Base-by-base conservation (phyloP, 257 asterid genomes). In the Penstemon davidsonii region DNA sequence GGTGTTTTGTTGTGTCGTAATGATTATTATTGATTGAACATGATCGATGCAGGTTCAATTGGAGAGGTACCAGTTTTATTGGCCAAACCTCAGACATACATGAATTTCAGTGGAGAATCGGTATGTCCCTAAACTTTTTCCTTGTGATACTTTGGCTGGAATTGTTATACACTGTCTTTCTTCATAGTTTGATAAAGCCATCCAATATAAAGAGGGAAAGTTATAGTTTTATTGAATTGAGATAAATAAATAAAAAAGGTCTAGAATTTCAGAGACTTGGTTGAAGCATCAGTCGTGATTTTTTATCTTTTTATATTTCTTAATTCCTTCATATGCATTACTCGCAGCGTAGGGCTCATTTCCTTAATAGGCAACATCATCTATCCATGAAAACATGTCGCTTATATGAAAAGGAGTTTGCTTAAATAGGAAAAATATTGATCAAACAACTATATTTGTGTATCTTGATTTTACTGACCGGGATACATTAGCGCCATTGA, bases 71-170 rank as follows among this genome's bases (percentile, higher is more conserved):
- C 99, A 0, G 76, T 91, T 71, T 76, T 94, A 38, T 78, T 94
- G 78, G 96, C 85, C 76, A 94, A 94, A 72, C 99, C 99, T 62
- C 99, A 88, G 83, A 67, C 97, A 1, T 94, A 93, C 74, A 87
- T 90, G 96, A 93, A 90, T 80, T 93, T 88, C 79, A 93, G 96
- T 64, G 96, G 99, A 67, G 97, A 90, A 81, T 70, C 97, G 76
- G 99, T 93, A 56, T 18, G 95, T 83, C 47, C 69, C 78, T 71
- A 4, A 5, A 60, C 60, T 59, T 47, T 11, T 38, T 70, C 5
- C 13, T 55, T 55, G 4, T 12, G 42, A 37, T 74, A 2, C 18
- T 43, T 67, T 55, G 57, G 56, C 25, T 58, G 6, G 10, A 18
- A 57, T 12, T 8, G 46, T 18, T 46, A 8, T 25, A 11, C 40